Conservation (phyloP, 495 filamentous ascomycete species). For the Penicillium ucsense region DNA sequence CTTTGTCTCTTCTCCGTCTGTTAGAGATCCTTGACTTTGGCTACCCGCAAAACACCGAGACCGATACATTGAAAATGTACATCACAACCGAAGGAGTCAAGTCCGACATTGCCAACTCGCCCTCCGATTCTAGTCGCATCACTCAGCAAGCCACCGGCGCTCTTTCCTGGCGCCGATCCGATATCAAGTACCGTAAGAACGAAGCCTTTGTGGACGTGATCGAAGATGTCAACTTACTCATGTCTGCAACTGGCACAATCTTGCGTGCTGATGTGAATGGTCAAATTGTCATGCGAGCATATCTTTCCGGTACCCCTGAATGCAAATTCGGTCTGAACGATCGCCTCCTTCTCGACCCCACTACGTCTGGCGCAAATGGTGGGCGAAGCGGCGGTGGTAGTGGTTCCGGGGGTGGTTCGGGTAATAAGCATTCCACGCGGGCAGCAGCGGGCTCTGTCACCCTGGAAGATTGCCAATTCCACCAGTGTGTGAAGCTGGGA, state of each 20-base stretch:
- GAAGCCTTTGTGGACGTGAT: conserved; percentile 99
- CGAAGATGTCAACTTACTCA: conserved; percentile 96
- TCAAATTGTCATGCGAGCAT: conserved; percentile 98
- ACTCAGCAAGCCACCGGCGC: conserved; percentile 99
- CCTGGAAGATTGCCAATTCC: conserved; percentile 97
- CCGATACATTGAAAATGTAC: conserved; percentile 99
- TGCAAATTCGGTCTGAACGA: conserved; percentile 99
- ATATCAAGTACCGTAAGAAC: conserved; percentile 99
- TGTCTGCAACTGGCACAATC: conserved; percentile 92
- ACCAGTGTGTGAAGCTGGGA: conserved; percentile 96
- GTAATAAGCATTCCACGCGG: conserved; percentile 70
- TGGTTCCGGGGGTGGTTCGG: conserved; percentile 9
- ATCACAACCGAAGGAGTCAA: conserved; percentile 99
- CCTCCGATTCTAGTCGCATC: conserved; percentile 78
- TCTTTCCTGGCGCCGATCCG: conserved; percentile 89
- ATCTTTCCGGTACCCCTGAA: conserved; percentile 91
- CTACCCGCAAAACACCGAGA: conserved; percentile 98
- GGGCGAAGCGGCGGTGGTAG: conserved; percentile 35
- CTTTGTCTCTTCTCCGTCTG: neutral
- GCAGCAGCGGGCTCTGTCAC: conserved; percentile 94
- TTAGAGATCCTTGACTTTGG: conserved; percentile 98
- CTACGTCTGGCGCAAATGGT: conserved; percentile 39
- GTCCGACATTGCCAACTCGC: conserved; percentile 69
- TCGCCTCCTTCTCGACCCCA: conserved; percentile 76
- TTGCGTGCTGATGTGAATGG: conserved; percentile 96